phyloP scores from a whole-genome alignment of 805 yeast genomes.

The Candida golubevii region DNA sequence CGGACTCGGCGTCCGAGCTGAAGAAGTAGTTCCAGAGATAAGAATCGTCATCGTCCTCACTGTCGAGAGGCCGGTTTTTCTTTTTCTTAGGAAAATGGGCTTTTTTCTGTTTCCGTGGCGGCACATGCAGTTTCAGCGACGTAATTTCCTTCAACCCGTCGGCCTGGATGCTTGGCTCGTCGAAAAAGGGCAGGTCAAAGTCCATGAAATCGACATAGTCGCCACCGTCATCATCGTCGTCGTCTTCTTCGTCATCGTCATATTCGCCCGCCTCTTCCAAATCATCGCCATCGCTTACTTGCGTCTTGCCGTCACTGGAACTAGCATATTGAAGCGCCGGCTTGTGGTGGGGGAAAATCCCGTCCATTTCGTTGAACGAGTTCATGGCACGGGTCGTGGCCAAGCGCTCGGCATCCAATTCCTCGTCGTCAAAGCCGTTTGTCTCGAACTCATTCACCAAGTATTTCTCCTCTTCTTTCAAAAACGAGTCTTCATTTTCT shows the following conservation, averaged over 20 bases:
- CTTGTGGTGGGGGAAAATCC: conserved; percentile 22
- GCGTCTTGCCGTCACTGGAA: conserved; percentile 26
- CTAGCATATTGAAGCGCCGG: conserved; percentile 40
- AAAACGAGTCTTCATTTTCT: conserved; percentile 34
- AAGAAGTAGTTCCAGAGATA: conserved; percentile 75
- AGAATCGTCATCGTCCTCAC: conserved; percentile 60
- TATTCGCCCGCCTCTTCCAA: conserved; percentile 3
- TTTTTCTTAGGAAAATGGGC: conserved; percentile 11
- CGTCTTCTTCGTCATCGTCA: conserved; percentile 22
- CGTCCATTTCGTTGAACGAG: conserved; percentile 12
- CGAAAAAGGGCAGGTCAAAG: conserved; percentile 30
- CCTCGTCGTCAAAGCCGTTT: conserved; percentile 45
- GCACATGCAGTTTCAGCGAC: conserved; percentile 6
- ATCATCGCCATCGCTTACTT: conserved; percentile 32
- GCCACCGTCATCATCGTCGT: conserved; percentile 38
- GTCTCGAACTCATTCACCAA: conserved; percentile 44
- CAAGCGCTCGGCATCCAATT: conserved; percentile 26
- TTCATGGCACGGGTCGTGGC: conserved; percentile 16
- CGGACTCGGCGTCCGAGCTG: conserved; percentile 36
- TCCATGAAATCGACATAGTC: conserved; percentile 39
- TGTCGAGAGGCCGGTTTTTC: conserved; percentile 21
- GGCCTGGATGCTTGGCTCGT: conserved; percentile 9
- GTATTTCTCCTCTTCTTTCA: conserved; percentile 42
- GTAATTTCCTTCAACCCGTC: conserved; percentile 6
- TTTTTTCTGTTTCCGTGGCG: conserved; percentile 10